Conservation (phyloP, 140 eudicot genomes). For the Oenanthe javanica region DNA sequence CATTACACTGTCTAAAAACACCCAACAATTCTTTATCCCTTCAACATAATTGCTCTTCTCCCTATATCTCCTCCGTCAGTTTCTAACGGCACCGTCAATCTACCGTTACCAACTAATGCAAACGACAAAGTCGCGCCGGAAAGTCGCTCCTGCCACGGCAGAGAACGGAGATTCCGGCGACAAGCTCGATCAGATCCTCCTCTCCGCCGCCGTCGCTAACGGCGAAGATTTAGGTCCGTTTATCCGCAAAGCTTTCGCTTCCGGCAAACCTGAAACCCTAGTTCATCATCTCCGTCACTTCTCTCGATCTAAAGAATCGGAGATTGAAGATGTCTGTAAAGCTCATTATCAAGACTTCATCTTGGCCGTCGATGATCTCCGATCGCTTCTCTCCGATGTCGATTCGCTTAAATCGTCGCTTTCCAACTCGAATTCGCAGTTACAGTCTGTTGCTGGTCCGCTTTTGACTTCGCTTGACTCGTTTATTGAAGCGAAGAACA, state of each 20-base stretch:
- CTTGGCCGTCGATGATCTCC: conserved; percentile 89
- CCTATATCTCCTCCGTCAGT: conserved; percentile 37
- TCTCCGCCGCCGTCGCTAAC: conserved; percentile 86
- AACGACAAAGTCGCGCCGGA: conserved; percentile 63
- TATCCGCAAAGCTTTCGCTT: conserved; percentile 80
- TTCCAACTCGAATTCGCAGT: conserved; percentile 50
- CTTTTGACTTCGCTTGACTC: conserved; percentile 60
- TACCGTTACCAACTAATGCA: conserved; percentile 38
- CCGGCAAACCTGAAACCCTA: conserved; percentile 87
- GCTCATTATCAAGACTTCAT: conserved; percentile 96
- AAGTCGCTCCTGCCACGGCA: conserved; percentile 44
- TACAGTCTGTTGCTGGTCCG: conserved; percentile 84
- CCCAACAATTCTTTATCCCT: conserved; percentile 8
- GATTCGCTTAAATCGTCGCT: conserved; percentile 78
- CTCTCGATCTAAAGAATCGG: conserved; percentile 80
- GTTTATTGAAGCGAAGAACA: conserved; percentile 57
- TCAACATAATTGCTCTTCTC: conserved; percentile 1
- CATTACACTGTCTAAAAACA: conserved; percentile 10
- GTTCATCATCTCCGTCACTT: conserved; percentile 73
- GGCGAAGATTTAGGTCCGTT: conserved; percentile 87
- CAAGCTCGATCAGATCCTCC: conserved; percentile 84
- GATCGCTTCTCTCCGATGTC: conserved; percentile 89
- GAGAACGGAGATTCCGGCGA: conserved; percentile 65
- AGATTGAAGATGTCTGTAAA: conserved; percentile 93
- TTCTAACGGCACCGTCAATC: conserved; percentile 32